phyloP scores from a whole-genome alignment of 23 red algal species.

The Gracilariopsis chorda region DNA sequence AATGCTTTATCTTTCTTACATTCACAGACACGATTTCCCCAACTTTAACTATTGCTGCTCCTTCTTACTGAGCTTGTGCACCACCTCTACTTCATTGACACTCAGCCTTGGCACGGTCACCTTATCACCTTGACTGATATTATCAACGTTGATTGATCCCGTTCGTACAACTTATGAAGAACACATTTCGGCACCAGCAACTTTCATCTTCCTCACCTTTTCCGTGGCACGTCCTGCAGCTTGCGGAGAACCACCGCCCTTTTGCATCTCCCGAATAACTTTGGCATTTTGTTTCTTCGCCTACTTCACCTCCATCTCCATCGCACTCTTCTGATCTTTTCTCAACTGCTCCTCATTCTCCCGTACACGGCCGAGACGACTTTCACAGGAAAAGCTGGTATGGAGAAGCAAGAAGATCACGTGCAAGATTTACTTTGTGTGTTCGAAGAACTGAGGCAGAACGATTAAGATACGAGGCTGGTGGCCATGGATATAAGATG shows the following conservation, averaged over 20 bases:
- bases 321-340: conserved; percentile 25
- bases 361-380: conserved; percentile 13
- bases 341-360: conserved; percentile 53
- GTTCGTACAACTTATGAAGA: neutral
- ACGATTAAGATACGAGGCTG: too few species aligned
- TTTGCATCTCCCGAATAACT: conserved; percentile 72
- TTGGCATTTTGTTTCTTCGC: conserved; percentile 69
- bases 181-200: neutral
- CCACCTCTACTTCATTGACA: conserved; percentile 30
- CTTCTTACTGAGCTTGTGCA: conserved; percentile 51
- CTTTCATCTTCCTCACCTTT: conserved; percentile 23
- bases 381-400: too few species aligned
- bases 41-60: conserved; percentile 68
- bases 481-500: too few species aligned
- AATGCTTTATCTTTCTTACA: neutral
- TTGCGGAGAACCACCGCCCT: conserved; percentile 48
- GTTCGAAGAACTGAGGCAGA: too few species aligned
- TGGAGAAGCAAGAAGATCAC: too few species aligned
- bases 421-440: too few species aligned
- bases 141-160: neutral
- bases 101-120: conserved; percentile 46
- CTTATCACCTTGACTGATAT: conserved; percentile 58
- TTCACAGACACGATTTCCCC: conserved; percentile 21
- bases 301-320: conserved; percentile 53
- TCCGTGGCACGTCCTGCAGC: conserved; percentile 53